Base-by-base conservation (phyloP, 108 stramenopile species). In the Fragilaria crotonensis region DNA sequence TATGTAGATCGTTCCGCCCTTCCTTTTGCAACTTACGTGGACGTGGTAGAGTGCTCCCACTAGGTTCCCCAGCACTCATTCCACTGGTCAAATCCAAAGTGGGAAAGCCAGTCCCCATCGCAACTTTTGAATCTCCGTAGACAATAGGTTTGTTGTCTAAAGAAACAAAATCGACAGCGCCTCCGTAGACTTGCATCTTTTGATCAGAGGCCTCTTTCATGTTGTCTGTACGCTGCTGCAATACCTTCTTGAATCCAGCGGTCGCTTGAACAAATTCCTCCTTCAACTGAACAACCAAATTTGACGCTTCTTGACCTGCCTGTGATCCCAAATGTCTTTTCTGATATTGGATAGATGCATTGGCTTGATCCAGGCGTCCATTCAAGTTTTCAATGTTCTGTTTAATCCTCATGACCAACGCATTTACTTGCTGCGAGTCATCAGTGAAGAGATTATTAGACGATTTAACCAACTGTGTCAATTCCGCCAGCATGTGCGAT, bases 11-110 rank as follows among this genome's bases (percentile, higher is more conserved):
- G n/a, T n/a, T n/a, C n/a, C n/a, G n/a, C n/a, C n/a, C n/a, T n/a
- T n/a, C n/a, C n/a, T 11, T 41, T 41, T 41, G 54, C 25, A 45
- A 76, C 69, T 79, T 61, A 68, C 79, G 84, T 46, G 84, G 65
- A 25, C 60, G 60, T 25, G 61, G 63, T 30, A 63, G 72, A 21
- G 59, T 54, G 47, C 63, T 65, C 1, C 55, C 55, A 2, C 66
- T 77, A 3, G 69, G 47, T 66, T 77, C 76, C 27, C 80, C 80
- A 33, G 75, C 64, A 4, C 78, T 14, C 81, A 92, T 85, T 5
- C 82, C 80, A 70, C 90, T 88, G n/a, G 86, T 88, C 63, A 92
- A 63, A 54, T 92, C 90, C 67, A 92, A 66, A 20, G 69, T 73
- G 0, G 85, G 85, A 57, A 85, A 81, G 11, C 67, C 66, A 25